Base-by-base conservation (phyloP, 257 asterid genomes). In the Thymus quinquecostatus region DNA sequence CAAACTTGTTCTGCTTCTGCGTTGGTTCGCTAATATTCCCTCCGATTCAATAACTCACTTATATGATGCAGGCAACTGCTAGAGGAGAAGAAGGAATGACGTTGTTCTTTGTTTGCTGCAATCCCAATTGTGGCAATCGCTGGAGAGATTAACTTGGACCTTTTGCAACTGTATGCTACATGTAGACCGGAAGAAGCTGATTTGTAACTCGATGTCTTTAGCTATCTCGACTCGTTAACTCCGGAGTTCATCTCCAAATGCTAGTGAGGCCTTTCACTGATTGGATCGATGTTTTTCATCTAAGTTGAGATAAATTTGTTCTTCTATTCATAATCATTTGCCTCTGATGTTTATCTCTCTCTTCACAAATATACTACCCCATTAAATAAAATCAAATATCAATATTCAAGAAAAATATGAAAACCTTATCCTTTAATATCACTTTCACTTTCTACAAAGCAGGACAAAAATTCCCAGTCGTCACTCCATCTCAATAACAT, bases 51-150 rank as follows among this genome's bases (percentile, higher is more conserved):
- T 53, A 33, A 38, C 66, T 60, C 54, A 40, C 57, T 50, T 40
- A 50, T 14, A 34, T 59, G n/a, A 47, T 75, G 78, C 94, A 93
- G 98, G 98, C 97, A 32, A 91, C 96, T 82, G 90, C 96, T 60
- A 78, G 94, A 74, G 97, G 97, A 54, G 98, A 93, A 84, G 97
- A 93, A 84, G 98, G 98, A 21, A 91, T 91, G 98, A 85, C 97
- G 0, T 81, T 93, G 75, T 89, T 91, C 87, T 93, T 93, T 10
- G 97, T 91, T 63, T 93, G 98, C 91, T 93, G 98, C 94, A 93
- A 91, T 71, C 89, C 98, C 1, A 91, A 80, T 66, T 93, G 97
- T 64, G 97, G 96, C 64, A 72, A 85, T 75, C 87, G 96, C 49
- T 93, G 98, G 98, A 93, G 98, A 80, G 98, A 93, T 67, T 92